phyloP scores from a whole-genome alignment of 495 filamentous ascomycete genomes.

The Barbatosphaeria neglecta region DNA sequence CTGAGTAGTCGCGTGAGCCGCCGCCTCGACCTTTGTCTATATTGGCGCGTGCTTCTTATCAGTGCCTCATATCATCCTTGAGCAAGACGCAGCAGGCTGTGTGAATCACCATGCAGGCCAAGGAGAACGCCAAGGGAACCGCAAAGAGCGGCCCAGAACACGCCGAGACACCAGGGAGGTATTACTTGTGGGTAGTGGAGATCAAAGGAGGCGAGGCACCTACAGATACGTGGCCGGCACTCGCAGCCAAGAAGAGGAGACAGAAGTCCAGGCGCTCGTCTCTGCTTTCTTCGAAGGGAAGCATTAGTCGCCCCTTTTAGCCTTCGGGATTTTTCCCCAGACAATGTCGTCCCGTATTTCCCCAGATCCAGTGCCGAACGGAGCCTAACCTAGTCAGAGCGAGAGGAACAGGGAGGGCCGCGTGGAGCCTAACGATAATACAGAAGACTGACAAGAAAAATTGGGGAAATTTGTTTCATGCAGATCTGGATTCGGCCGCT shows the following conservation, averaged over 20 bases:
- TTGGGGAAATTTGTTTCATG: background rate
- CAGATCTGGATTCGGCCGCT: background rate
- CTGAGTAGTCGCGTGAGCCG: background rate
- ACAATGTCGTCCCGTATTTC: background rate
- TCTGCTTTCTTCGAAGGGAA: too few relatives aligned
- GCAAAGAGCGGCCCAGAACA: background rate
- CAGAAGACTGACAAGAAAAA: background rate
- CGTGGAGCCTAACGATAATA: too few relatives aligned
- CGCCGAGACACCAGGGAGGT: background rate
- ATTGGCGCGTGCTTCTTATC: background rate
- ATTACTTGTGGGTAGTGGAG: too few relatives aligned
- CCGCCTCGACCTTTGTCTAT: background rate
- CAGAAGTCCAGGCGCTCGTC: too few relatives aligned
- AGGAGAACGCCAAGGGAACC: too few relatives aligned
- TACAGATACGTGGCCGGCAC: background rate
- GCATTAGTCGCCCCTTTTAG: too few relatives aligned
- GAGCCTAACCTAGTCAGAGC: background rate
- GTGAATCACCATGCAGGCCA: background rate
- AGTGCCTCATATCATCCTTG: too few relatives aligned
- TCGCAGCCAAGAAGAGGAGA: too few relatives aligned
- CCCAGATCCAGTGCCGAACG: background rate
- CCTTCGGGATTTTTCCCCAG: background rate
- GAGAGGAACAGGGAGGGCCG: too few relatives aligned
- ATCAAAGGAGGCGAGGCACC: background rate
- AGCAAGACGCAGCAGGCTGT: background rate